A percentile compares a stretch with the other conserved stretches of the same genome.
Conservation (phyloP, 1,284 basidiomycete species). For the Athelia psychrophila region DNA sequence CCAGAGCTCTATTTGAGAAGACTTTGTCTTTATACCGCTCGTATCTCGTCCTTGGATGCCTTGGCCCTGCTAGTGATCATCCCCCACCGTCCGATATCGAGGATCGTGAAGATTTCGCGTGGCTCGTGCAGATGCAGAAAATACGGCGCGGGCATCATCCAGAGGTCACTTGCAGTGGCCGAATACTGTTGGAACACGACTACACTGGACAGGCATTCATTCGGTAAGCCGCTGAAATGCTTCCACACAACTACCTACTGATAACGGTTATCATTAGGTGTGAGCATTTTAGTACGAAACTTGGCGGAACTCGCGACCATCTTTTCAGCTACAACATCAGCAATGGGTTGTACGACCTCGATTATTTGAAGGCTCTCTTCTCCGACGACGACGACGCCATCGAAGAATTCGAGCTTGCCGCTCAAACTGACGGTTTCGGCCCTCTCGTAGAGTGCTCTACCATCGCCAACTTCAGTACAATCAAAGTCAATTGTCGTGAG, state of each 20-base stretch:
- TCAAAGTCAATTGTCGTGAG: slow-evolving; percentile 17
- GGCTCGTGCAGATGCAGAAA: neutral
- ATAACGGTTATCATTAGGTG: slow-evolving; percentile 9
- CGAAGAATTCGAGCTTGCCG: slow-evolving; percentile 15
- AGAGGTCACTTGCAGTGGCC: neutral
- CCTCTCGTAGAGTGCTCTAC: slow-evolving; percentile 12
- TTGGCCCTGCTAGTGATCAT: neutral
- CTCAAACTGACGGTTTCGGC: slow-evolving; percentile 13
- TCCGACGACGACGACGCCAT: slow-evolving; percentile 16
- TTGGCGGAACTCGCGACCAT: slow-evolving; percentile 8
- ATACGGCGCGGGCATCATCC: neutral
- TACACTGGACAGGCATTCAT: neutral
- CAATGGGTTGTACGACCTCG: slow-evolving; percentile 12
- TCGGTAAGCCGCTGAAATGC: neutral
- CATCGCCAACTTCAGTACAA: slow-evolving; percentile 6
- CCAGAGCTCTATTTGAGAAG: neutral
- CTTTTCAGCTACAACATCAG: slow-evolving; percentile 9
- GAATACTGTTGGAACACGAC: neutral
- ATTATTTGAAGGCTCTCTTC: slow-evolving; percentile 20
- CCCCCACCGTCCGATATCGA: neutral
- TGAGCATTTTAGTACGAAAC: slow-evolving; percentile 11
- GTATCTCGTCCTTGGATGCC: neutral
- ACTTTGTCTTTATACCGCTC: neutral
- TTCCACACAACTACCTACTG: neutral
- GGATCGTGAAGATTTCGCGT: neutral